A percentile compares a stretch with the other conserved stretches of the same genome.
Conservation (phyloP, 2,329 filamentous ascomycete genomes). For the Cladosporium sp. region DNA sequence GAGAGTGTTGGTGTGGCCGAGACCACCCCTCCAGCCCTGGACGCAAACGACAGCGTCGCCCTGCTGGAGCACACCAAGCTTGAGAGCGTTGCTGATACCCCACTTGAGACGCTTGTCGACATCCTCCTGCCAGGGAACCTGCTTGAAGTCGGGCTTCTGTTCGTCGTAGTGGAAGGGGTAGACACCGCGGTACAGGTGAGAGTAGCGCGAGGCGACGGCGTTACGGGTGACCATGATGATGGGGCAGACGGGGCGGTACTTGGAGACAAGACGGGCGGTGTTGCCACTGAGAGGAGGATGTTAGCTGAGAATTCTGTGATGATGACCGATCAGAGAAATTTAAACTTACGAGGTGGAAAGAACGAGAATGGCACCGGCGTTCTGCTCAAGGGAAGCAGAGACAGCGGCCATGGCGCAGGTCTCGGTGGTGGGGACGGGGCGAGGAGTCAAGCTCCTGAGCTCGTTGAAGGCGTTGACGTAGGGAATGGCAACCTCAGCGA, state of each 20-base stretch:
- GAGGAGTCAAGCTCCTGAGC: constrained; percentile 77
- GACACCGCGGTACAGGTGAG: constrained; percentile 94
- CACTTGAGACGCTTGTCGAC: constrained; percentile 97
- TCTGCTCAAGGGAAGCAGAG: constrained; percentile 91
- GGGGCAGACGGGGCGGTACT: constrained; percentile 97
- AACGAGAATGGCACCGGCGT: constrained; percentile 93
- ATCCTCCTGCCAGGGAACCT: constrained; percentile 97
- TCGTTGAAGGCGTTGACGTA: constrained; percentile 98
- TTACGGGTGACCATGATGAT: constrained; percentile 99
- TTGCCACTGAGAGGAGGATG: constrained; percentile 62
- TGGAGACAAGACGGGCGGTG: constrained; percentile 92
- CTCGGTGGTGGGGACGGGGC: constrained; percentile 85
- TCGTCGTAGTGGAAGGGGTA: constrained; percentile 96
- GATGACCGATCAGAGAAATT: constrained; percentile 84
- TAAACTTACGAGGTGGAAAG: constrained; percentile 77
- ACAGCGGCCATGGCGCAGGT: constrained; percentile 97
- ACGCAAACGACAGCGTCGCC: constrained; percentile 79
- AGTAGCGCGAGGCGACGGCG: constrained; percentile 78
- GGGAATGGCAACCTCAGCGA: constrained; percentile 95
- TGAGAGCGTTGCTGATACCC: constrained; percentile 84
- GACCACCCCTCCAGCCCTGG: constrained; percentile 87
- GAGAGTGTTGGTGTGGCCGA: constrained; percentile 85
- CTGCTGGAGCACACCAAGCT: constrained; percentile 71
- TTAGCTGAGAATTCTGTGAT: constrained; percentile 66
- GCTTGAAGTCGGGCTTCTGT: constrained; percentile 89